These are phyloP conservation scores for Exobasidium rhododendri DNA, from an alignment of 1,284 basidiomycete species.

Conservation along the genomic window DNA sequence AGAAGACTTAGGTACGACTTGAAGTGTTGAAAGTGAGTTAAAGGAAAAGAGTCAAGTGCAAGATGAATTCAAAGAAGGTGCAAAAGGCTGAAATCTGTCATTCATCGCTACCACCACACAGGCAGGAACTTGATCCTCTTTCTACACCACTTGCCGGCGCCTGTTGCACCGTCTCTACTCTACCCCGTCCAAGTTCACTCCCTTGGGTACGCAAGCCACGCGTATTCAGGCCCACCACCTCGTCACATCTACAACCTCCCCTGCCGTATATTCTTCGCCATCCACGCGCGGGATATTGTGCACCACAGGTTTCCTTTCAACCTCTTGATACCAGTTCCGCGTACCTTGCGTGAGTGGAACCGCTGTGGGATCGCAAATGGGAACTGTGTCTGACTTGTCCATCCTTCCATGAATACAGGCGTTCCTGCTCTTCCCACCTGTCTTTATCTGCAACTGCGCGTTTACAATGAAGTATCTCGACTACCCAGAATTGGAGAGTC, in stretches of 20 bases:
- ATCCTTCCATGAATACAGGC: no score
- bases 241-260: neutral
- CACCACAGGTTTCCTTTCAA: neutral
- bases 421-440: neutral
- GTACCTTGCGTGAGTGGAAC: neutral
- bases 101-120: no score
- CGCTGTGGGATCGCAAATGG: no score
- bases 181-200: neutral
- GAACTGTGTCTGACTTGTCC: no score
- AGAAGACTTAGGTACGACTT: no score
- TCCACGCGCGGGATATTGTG: constrained; percentile 10
- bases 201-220: constrained; percentile 23
- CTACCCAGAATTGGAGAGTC: constrained; percentile 71
- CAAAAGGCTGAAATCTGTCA: no score
- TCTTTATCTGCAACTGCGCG: neutral
- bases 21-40: no score
- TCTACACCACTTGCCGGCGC: neutral
- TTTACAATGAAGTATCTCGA: constrained; percentile 83
- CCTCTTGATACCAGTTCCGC: neutral
- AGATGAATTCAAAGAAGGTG: no score
- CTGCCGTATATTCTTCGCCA: neutral
- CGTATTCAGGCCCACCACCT: constrained; percentile 13
- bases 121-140: neutral
- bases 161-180: neutral
- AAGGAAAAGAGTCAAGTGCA: no score